Evolutionary conservation across 2,329 filamentous ascomycete genomes (phyloP).

Genomic region (Stagonosporopsis vannaccii): DNA sequence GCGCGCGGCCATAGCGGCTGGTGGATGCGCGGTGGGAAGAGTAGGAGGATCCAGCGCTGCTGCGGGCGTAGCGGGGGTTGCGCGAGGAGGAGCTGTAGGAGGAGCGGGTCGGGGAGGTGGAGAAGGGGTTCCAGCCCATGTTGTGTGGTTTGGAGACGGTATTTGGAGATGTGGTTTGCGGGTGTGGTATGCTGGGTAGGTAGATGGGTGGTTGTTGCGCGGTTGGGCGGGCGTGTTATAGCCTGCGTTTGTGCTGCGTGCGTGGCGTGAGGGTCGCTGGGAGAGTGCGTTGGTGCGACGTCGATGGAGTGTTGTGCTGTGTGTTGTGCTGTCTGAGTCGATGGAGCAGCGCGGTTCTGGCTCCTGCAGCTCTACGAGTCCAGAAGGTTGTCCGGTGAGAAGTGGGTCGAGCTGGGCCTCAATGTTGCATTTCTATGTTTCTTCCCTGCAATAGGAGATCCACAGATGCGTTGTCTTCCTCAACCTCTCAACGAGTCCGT

Average conservation of each 20-base stretch:
- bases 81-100: constrained; percentile 28
- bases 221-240: constrained; percentile 6
- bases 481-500: constrained; percentile 5
- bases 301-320: background rate
- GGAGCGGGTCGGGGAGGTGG: constrained; percentile 30
- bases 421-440: constrained; percentile 6
- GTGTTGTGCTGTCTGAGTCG: background rate
- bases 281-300: constrained; percentile 6
- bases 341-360: constrained; percentile 7
- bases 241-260: background rate
- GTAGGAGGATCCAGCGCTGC: constrained; percentile 36
- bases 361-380: constrained; percentile 7
- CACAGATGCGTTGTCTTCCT: constrained; percentile 3
- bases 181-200: constrained; percentile 5
- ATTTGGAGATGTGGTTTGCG: background rate
- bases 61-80: constrained; percentile 34
- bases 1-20: constrained; percentile 78
- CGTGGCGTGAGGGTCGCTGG: constrained; percentile 16
- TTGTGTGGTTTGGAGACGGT: background rate
- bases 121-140: constrained; percentile 49
- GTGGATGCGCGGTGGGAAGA: constrained; percentile 60
- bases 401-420: constrained; percentile 30
- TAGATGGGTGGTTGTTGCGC: constrained; percentile 6
- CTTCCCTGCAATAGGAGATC: constrained; percentile 6
- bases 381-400: constrained; percentile 17